Base-by-base conservation (phyloP, 495 filamentous ascomycete genomes). In the Penicillium dipodomyicola region DNA sequence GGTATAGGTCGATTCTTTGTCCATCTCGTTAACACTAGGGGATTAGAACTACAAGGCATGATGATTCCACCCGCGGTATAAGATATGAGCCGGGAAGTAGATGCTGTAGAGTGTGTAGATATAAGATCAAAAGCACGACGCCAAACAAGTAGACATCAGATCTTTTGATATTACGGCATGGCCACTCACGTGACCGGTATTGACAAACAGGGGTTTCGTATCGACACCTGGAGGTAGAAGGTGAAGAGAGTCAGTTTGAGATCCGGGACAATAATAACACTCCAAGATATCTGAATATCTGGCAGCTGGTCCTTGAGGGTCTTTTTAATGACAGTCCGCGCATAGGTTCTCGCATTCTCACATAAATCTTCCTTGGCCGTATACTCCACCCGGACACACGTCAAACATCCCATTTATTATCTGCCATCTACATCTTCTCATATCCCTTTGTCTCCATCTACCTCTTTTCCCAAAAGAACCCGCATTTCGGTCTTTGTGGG, bases 151-250 rank as follows among this genome's bases (percentile, higher is more conserved):
- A 6, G 19, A 33, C 23, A 25, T 25, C 23, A 25, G 33, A n/a
- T 37, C 15, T 33, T 1, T 39, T 39, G 19, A 54, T 54, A 54
- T 54, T 29, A 23, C 52, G 32, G 9, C 8, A 54, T 46, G 52
- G 33, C 52, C 42, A 33, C 19, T 27, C 52, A 54, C 52, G 52
- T 54, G 52, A 3, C 17, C 2, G 0, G 1, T 47, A 23, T 54
- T 29, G 32, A 54, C 52, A 47, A 61, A 57, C 27, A 71, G 68
- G 68, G 56, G 51, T 37, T 51, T 54, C 17, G 44, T 12, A 30
- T 35, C 12, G 19, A 19, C 42, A 39, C 8, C 35, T 39, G 15
- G 7, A 47, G 7, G 22, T 44, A 43, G 11, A 43, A 43, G 12
- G 25, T 43, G 27, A 30, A 43, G 22, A 22, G 17, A 7, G 10